Conservation (phyloP, 768 basidiomycete species). For the Pleurotus cornucopiae region DNA sequence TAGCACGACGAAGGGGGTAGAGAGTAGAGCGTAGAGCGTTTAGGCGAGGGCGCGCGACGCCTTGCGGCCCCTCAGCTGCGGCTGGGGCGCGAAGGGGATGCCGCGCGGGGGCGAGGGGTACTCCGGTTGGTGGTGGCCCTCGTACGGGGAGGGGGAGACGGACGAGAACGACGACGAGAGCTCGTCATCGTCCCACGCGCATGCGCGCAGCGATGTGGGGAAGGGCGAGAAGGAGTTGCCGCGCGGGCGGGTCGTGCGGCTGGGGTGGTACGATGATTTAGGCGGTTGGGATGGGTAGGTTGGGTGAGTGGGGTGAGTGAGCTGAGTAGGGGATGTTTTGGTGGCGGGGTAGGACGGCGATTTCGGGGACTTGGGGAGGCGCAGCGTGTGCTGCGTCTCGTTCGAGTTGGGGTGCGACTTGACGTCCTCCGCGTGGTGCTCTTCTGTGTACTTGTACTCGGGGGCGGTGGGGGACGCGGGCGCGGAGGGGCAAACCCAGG, state of each 20-base stretch:
- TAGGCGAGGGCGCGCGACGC: constrained; percentile 6
- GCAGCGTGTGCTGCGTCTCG: neutral
- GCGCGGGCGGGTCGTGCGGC: too few species aligned
- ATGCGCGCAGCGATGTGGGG: constrained; percentile 16
- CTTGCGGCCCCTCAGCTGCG: constrained; percentile 8
- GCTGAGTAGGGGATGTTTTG: neutral
- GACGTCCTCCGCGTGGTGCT: too few species aligned
- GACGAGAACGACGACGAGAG: constrained; percentile 13
- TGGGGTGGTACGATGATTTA: constrained; percentile 3
- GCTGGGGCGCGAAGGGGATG: neutral
- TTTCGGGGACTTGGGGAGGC: constrained; percentile 1
- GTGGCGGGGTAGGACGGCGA: neutral
- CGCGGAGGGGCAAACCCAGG: constrained; percentile 37
- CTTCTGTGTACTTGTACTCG: too few species aligned
- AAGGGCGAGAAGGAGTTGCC: constrained; percentile 15
- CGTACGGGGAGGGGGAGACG: neutral
- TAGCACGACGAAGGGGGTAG: neutral
- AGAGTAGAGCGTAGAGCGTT: constrained; percentile 2
- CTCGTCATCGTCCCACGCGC: constrained; percentile 9
- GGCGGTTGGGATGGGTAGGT: neutral
- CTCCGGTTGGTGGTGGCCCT: neutral
- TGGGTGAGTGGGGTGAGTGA: too few species aligned
- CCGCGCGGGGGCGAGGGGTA: neutral
- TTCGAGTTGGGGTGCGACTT: constrained; percentile 11
- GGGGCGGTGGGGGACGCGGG: constrained; percentile 16